Conservation (phyloP, 192 early-diverging fungal species). For the Backusella sp. region DNA sequence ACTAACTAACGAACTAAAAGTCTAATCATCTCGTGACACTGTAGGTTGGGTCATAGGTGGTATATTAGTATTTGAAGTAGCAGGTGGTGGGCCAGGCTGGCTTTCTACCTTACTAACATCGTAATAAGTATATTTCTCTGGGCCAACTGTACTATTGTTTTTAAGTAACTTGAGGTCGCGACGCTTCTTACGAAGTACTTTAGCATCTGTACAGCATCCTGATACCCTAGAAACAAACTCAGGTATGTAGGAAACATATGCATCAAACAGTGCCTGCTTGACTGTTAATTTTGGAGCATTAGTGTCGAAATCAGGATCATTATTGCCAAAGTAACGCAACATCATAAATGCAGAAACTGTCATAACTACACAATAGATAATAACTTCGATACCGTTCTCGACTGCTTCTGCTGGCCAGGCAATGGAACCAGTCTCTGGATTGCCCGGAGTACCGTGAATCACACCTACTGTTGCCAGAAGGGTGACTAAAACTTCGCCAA, state of each 20-base stretch:
- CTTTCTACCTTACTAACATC: background rate
- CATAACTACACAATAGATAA: conserved; percentile 24
- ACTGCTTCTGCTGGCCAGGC: conserved; percentile 25
- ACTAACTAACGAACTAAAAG: background rate
- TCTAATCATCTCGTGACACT: background rate
- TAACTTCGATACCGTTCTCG: conserved; percentile 22
- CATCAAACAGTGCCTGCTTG: conserved; percentile 28
- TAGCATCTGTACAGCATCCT: conserved; percentile 29
- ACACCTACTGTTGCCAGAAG: conserved; percentile 9
- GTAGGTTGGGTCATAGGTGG: background rate
- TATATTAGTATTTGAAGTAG: background rate
- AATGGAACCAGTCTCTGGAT: background rate
- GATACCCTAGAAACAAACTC: conserved; percentile 22
- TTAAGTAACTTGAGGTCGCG: background rate
- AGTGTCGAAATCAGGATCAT: background rate
- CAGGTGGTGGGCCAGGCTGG: background rate
- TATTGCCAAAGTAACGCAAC: conserved; percentile 20
- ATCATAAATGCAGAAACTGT: conserved; percentile 19
- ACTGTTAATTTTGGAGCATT: background rate
- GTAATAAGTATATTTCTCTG: background rate
- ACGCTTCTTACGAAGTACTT: conserved; percentile 23
- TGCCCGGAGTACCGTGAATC: conserved; percentile 24
- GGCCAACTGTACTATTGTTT: background rate
- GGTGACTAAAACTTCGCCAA: conserved; percentile 26
- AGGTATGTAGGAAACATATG: conserved; percentile 31